Conservation (phyloP, 495 filamentous ascomycete species). For the Penicillium verhagenii region DNA sequence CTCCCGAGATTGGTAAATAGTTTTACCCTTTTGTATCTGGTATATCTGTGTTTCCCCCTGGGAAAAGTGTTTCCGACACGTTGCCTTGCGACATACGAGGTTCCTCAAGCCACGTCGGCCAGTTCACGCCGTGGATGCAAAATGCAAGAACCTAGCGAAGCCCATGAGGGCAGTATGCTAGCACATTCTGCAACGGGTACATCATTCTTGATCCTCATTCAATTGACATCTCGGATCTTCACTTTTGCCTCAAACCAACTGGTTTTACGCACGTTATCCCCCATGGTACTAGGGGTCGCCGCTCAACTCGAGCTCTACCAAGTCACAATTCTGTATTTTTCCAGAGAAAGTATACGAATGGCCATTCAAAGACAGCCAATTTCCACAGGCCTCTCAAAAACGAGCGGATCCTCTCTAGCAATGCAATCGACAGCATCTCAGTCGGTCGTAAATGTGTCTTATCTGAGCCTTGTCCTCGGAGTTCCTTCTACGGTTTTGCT, state of each 20-base stretch:
- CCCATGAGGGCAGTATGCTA: slow-evolving; percentile 21
- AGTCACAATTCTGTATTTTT: slow-evolving; percentile 84
- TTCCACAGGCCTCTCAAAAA: slow-evolving; percentile 9
- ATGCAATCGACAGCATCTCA: slow-evolving; percentile 46
- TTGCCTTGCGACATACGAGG: too few species aligned
- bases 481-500: slow-evolving; percentile 59
- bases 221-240: slow-evolving; percentile 76
- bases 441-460: slow-evolving; percentile 82
- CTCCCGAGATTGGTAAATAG: too few species aligned
- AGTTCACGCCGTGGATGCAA: neutral
- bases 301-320: slow-evolving; percentile 90
- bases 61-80: too few species aligned
- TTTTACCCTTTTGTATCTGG: too few species aligned
- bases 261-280: slow-evolving; percentile 81
- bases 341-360: slow-evolving; percentile 81
- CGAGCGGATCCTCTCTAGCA: slow-evolving; percentile 1
- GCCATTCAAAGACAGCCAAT: slow-evolving; percentile 78
- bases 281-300: slow-evolving; percentile 76
- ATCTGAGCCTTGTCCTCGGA: slow-evolving; percentile 71
- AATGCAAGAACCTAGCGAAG: slow-evolving; percentile 11
- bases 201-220: slow-evolving; percentile 80
- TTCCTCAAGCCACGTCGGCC: neutral
- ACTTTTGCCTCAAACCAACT: slow-evolving; percentile 91
- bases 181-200: slow-evolving; percentile 64
- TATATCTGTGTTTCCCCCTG: too few species aligned